A percentile compares a stretch with the other conserved stretches of the same genome.
These are phyloP conservation scores for Fragaria vesca DNA, from an alignment of 306 rosid genomes.

Conservation along the genomic window DNA sequence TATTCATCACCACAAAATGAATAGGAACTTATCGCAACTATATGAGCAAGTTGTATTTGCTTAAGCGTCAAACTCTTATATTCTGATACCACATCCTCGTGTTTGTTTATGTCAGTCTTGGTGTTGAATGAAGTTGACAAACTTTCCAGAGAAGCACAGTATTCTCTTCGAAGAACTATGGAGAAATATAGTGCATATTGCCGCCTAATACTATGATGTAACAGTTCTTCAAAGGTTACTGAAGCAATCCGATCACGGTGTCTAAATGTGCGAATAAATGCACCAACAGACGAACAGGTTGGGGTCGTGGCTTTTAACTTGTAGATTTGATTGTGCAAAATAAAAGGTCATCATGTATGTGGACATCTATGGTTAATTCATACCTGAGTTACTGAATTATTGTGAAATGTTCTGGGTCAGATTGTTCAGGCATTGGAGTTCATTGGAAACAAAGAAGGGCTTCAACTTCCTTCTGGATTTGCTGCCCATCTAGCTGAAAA, in stretches of 20 bases:
- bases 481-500: constrained; percentile 76
- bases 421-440: constrained; percentile 67
- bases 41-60: not conserved
- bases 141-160: constrained; percentile 92
- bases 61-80: not conserved
- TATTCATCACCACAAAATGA: not conserved
- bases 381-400: not conserved
- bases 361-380: not conserved
- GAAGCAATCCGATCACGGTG: constrained; percentile 98
- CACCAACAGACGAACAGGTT: constrained; percentile 83
- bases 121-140: constrained; percentile 94
- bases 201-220: constrained; percentile 85
- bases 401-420: constrained; percentile 32
- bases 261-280: constrained; percentile 80
- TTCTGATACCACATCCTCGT: constrained; percentile 26
- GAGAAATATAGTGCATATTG: constrained; percentile 92
- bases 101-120: constrained; percentile 53
- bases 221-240: constrained; percentile 93
- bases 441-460: constrained; percentile 83
- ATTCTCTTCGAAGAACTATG: constrained; percentile 94
- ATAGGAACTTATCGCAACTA: not conserved
- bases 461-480: constrained; percentile 75
- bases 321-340: not conserved
- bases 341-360: not conserved
- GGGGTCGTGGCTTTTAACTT: constrained; percentile 5